A percentile compares a stretch with the other conserved stretches of the same genome.
Evolutionary conservation across 176 grass and related monocot genomes (phyloP).

Genomic region (Pharus latifolius): DNA sequence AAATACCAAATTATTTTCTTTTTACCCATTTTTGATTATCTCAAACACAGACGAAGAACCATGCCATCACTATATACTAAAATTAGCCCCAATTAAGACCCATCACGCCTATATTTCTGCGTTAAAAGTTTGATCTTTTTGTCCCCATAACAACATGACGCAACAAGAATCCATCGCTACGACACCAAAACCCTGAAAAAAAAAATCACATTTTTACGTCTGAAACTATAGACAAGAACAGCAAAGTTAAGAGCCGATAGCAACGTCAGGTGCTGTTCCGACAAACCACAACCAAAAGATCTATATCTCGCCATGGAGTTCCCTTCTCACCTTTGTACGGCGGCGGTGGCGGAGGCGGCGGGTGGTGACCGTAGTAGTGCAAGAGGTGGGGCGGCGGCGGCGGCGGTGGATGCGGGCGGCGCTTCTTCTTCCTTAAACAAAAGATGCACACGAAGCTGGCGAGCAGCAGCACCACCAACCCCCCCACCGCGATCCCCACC

Average conservation of each 20-base stretch:
- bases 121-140: neutral
- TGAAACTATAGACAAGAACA: neutral
- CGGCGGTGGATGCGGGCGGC: slow-evolving; percentile 17
- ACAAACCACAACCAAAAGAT: neutral
- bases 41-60: neutral
- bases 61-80: neutral
- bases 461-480: slow-evolving; percentile 40
- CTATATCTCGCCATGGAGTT: neutral
- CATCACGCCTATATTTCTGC: neutral
- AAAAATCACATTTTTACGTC: neutral
- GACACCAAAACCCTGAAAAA: neutral
- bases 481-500: slow-evolving; percentile 49
- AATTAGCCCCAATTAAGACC: neutral
- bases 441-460: slow-evolving; percentile 49
- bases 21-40: neutral
- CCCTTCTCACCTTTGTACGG: slow-evolving; percentile 57
- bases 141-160: neutral
- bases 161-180: neutral
- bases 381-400: slow-evolving; percentile 26
- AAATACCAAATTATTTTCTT: neutral
- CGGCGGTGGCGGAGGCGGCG: slow-evolving; percentile 23
- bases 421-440: slow-evolving; percentile 53
- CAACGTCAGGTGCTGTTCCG: neutral
- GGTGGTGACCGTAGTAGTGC: slow-evolving; percentile 44
- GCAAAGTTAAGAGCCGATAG: slow-evolving; percentile 2